These are phyloP conservation scores for Martensiomyces pterosporus DNA, from an alignment of 192 early-diverging fungal species.

Conservation along the genomic window DNA sequence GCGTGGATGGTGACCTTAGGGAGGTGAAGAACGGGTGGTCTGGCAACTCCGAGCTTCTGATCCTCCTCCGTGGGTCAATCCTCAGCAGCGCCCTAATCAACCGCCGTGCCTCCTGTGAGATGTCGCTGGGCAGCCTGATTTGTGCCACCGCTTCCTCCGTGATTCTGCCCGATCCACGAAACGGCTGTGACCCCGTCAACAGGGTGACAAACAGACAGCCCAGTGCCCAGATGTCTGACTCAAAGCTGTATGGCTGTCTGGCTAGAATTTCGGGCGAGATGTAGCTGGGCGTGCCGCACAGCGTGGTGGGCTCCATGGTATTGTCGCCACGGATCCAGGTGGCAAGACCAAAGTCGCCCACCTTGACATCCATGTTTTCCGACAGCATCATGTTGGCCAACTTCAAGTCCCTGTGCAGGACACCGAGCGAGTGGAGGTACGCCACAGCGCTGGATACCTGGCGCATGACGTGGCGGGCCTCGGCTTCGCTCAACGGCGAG, in stretches of 20 bases:
- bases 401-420: conserved; percentile 76
- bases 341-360: conserved; percentile 79
- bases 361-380: conserved; percentile 51
- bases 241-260: conserved; percentile 64
- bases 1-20: background rate
- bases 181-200: conserved; percentile 68
- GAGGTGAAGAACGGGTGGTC: conserved; percentile 55
- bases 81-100: conserved; percentile 56
- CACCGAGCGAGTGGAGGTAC: conserved; percentile 61
- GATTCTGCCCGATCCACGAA: conserved; percentile 47
- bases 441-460: conserved; percentile 57
- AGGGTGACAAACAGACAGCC: conserved; percentile 74
- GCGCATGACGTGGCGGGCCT: conserved; percentile 53
- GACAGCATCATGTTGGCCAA: conserved; percentile 68
- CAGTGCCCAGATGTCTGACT: conserved; percentile 73
- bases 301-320: conserved; percentile 61
- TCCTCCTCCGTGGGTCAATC: conserved; percentile 55
- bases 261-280: conserved; percentile 75
- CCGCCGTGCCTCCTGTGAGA: conserved; percentile 54
- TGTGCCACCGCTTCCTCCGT: conserved; percentile 48
- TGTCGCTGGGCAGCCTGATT: conserved; percentile 48
- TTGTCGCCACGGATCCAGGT: conserved; percentile 31
- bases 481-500: conserved; percentile 52
- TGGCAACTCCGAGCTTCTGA: conserved; percentile 49
- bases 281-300: conserved; percentile 80